These are phyloP conservation scores for Silene latifolia DNA, from an alignment of 148 eudicot species.

Conservation along the genomic window DNA sequence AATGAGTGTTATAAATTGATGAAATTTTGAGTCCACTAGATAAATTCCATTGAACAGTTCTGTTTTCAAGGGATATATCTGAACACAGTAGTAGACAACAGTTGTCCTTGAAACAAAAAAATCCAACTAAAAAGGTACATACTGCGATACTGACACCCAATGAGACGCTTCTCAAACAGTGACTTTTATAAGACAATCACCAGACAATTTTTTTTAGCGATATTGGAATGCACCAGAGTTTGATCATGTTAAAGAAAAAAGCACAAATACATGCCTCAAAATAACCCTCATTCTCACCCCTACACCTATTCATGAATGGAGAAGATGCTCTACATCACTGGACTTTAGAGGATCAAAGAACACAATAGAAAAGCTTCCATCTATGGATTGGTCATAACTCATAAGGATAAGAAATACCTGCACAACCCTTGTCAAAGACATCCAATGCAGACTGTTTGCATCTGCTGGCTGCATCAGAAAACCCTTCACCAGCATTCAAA, in stretches of 20 bases:
- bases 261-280: neutral
- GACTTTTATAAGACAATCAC: no score
- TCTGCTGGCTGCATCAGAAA: conserved; percentile 59
- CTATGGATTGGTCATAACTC: no score
- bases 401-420: conserved; percentile 3
- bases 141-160: neutral
- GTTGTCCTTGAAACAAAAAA: neutral
- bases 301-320: neutral
- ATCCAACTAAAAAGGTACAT: neutral
- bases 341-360: no score
- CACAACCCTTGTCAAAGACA: conserved; percentile 64
- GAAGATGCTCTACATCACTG: no score
- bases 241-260: no score
- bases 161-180: neutral
- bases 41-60: no score
- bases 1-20: neutral
- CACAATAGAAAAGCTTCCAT: neutral
- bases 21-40: neutral
- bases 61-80: neutral
- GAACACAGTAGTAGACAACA: neutral
- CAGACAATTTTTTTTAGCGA: no score
- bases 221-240: no score
- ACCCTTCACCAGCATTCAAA: conserved; percentile 64
- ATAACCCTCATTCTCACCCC: neutral
- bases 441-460: conserved; percentile 46